Base-by-base conservation (phyloP, 2,329 filamentous ascomycete species). In the Paraconiothyrium brasiliense region DNA sequence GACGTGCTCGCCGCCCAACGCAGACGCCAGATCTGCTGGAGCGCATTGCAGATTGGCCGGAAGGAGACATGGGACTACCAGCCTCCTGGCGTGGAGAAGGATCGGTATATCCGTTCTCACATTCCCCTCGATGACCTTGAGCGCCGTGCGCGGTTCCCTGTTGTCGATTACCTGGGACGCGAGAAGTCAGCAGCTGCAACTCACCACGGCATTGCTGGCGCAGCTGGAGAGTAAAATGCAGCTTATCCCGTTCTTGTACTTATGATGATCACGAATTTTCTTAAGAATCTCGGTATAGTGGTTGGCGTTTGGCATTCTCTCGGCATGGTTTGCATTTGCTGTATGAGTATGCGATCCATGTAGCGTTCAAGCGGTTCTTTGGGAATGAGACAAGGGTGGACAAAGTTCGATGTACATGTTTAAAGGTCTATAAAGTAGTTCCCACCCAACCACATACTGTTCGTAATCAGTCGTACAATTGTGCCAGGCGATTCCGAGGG, bases 51-150 rank as follows among this genome's bases (percentile, higher is more conserved):
- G 75, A 35, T 46, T 68, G 69, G 72, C 34, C 71, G 69, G 16
- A 69, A 70, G 55, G 91, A 91, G 43, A 87, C 89, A 75, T 97
- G 94, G 94, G 94, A 97, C 79, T 91, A 90, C 79, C 87, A 94
- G 80, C 93, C 93, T 0, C 80, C 85, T 3, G 88, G 92, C 67
- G 87, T 92, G 71, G 91, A 89, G 30, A 82, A 85, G 51, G 83
- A 87, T 67, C 91, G 90, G 84, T 89, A 81, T 79, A 96, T 97
- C 71, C 91, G 94, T 59, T 92, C 90, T 37, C 90, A 92, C 74
- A 90, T 93, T 70, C 89, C 91, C 20, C 86, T 95, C 1, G 92
- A 95, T 73, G 90, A 93, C 59, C 84, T 95, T 7, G 92, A 95
- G 82, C 86, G 91, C 59, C 87, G 87, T 63, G 92, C 92, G 44